Base-by-base conservation (phyloP, 78 protist species). In the Salpingoeca rosetta region DNA sequence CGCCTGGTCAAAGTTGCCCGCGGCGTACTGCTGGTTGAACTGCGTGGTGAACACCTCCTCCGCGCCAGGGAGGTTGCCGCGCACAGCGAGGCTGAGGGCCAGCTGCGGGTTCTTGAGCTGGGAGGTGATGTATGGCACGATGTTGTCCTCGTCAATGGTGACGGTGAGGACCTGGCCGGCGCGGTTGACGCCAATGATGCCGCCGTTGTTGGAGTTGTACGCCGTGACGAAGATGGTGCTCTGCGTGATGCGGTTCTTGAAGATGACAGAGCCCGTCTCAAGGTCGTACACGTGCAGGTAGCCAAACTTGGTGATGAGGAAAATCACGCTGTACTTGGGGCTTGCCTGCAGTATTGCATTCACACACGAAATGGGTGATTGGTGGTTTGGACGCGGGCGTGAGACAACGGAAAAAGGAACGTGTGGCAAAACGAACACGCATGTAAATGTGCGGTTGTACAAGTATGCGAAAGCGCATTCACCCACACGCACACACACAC, bases 51-150 rank as follows among this genome's bases (percentile, higher is more conserved):
- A 94, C 44, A 95, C 83, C 26, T 92, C 95, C 40, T 96, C 98
- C 22, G 98, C 99, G 1, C 99, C 99, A 40, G 95, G 93, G 43
- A 97, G 90, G 65, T 93, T 89, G 89, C 86, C 91, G n/a, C 96
- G 88, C 37, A 90, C 41, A 44, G 99, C 99, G 44, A 98, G 43
- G 38, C 88, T 73, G 44, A 96, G 80, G 17, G 98, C 99, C 1
- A 97, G 91, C 31, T 88, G 94, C 37, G 31, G 81, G 92, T 97
- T 87, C 57, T 85, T 40, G 41, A 98, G 91, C 56, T 83, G 88
- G 38, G 83, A 76, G 82, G 77, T 36, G 83, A 98, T 84, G 92
- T 92, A 96, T 25, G 95, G 97, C 42, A 97, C 93, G 75, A 98
- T 51, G 84, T 89, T 94, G 39, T 37, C 40, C 82, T 95, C 97